Conservation (phyloP, 176 grass and related monocot species). For the Cymbopogon citratus region DNA sequence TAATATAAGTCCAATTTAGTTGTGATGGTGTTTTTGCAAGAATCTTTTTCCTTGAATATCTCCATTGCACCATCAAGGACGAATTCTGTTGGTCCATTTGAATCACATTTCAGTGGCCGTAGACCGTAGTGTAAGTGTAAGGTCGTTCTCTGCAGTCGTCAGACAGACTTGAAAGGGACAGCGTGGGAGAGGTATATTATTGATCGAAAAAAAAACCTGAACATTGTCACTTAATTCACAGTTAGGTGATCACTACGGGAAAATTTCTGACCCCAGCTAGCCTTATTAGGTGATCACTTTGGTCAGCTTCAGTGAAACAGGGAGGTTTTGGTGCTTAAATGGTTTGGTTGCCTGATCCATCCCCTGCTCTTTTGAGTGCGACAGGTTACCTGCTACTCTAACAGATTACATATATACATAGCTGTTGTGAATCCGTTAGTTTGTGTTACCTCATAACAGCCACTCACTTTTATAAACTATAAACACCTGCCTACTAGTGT, state of each 20-base stretch:
- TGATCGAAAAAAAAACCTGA: neutral
- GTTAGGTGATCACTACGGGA: neutral
- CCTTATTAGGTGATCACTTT: neutral
- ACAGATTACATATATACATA: neutral
- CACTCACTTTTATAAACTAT: neutral
- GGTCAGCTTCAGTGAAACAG: no score
- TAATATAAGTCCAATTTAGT: neutral
- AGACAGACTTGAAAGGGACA: no score
- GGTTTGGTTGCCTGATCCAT: neutral
- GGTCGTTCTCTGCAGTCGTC: no score
- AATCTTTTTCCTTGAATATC: neutral
- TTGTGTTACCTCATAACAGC: neutral
- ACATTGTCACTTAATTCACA: neutral
- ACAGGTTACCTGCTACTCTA: neutral
- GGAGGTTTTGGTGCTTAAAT: neutral
- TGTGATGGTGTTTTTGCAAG: neutral
- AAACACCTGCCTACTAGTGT: no score
- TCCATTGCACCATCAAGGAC: no score
- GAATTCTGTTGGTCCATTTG: neutral
- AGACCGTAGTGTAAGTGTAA: no score
- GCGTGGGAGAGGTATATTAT: neutral
- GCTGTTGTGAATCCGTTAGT: neutral
- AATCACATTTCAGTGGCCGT: neutral
- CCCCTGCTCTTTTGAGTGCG: neutral
- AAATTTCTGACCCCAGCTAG: no score